Evolutionary conservation across 257 asterid genomes (phyloP).

Genomic region (Solanum lycopersicoides): DNA sequence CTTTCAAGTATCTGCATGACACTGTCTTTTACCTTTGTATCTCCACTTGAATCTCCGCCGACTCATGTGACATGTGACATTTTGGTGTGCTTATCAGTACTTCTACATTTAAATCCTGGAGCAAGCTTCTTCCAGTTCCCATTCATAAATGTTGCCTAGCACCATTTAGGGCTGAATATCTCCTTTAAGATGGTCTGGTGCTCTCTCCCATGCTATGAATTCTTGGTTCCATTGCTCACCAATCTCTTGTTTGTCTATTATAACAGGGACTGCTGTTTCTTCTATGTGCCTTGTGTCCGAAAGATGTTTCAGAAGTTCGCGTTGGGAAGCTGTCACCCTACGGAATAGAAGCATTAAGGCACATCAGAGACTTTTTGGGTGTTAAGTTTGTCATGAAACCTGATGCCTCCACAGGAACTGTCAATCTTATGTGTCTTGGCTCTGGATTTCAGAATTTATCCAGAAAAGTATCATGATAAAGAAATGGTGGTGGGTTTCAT

Average conservation of each 20-base stretch:
- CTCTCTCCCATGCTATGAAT: not conserved
- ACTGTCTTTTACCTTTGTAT: not conserved
- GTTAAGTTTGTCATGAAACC: slow-evolving; percentile 70
- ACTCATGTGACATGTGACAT: not conserved
- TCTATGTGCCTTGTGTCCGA: slow-evolving; percentile 79
- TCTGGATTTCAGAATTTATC: slow-evolving; percentile 82
- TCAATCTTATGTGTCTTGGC: slow-evolving; percentile 74
- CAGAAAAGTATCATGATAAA: slow-evolving; percentile 53
- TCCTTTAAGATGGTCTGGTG: not conserved
- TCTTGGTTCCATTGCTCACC: not conserved
- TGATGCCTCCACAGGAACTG: slow-evolving; percentile 66
- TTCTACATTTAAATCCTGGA: not conserved
- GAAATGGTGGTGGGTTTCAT: not conserved
- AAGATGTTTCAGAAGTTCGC: slow-evolving; percentile 82
- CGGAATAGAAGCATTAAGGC: slow-evolving; percentile 65
- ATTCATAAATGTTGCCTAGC: not conserved
- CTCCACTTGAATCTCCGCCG: not conserved
- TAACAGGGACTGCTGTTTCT: slow-evolving; percentile 81
- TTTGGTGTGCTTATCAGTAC: not conserved
- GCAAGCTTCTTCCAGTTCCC: not conserved
- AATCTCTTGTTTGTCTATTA: not conserved
- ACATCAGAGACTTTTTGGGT: slow-evolving; percentile 59
- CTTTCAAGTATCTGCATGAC: not conserved
- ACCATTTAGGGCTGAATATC: not conserved
- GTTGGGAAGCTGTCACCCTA: slow-evolving; percentile 79